phyloP scores from a whole-genome alignment of 179 eudicot species.

The Silene vulgaris region DNA sequence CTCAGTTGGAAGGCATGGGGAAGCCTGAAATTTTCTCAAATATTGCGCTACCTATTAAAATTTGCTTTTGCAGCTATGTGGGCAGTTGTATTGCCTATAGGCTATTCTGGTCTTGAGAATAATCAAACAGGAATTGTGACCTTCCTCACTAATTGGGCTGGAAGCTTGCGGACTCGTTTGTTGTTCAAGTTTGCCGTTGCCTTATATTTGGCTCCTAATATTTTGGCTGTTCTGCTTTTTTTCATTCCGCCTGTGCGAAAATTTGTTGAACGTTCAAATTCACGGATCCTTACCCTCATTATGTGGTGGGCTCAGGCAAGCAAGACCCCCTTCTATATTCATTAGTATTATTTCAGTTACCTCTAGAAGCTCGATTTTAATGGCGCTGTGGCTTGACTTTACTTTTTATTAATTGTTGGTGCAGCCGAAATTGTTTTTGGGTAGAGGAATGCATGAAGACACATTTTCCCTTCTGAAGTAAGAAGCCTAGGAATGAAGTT shows the following conservation, averaged over 20 bases:
- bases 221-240: constrained; percentile 63
- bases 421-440: constrained; percentile 92
- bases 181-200: constrained; percentile 62
- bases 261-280: constrained; percentile 75
- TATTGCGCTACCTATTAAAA: constrained; percentile 76
- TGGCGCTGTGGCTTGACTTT: constrained; percentile 17
- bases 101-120: constrained; percentile 54
- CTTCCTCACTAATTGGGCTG: constrained; percentile 67
- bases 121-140: constrained; percentile 63
- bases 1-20: constrained; percentile 92
- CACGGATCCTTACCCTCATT: constrained; percentile 53
- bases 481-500: constrained; percentile 25
- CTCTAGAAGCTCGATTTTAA: constrained; percentile 13
- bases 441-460: constrained; percentile 99
- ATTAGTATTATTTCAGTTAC: constrained; percentile 1
- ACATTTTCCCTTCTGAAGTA: constrained; percentile 84
- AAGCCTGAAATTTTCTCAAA: constrained; percentile 73
- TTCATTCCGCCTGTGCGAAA: constrained; percentile 66
- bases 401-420: constrained; percentile 18
- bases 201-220: constrained; percentile 71
- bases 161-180: constrained; percentile 48
- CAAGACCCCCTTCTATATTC: constrained; percentile 4
- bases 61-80: constrained; percentile 71
- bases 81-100: constrained; percentile 80
- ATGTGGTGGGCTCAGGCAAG: constrained; percentile 99